These are phyloP conservation scores for Chrysanthemum makinoi DNA, from an alignment of 129 eudicot species.

Conservation along the genomic window DNA sequence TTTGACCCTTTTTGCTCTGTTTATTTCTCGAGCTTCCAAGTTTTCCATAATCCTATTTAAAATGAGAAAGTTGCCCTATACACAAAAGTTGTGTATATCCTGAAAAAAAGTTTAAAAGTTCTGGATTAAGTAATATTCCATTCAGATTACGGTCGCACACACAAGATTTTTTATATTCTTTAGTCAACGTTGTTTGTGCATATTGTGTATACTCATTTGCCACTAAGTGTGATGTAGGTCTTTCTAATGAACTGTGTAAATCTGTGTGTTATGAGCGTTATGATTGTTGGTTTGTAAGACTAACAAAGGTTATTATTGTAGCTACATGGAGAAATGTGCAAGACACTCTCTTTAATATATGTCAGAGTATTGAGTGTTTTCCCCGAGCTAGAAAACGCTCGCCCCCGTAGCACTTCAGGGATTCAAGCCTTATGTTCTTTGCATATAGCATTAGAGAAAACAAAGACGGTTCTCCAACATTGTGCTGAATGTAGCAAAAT, in stretches of 20 bases:
- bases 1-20: background rate
- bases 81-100: no score
- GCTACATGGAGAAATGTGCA: constrained; percentile 98
- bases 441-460: constrained; percentile 94
- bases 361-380: constrained; percentile 70
- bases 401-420: constrained; percentile 96
- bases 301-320: constrained; percentile 34
- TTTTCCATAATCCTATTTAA: background rate
- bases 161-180: background rate
- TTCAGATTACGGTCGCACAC: no score
- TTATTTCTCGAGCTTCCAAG: background rate
- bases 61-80: background rate
- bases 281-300: constrained; percentile 5
- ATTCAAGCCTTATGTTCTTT: constrained; percentile 95
- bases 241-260: background rate
- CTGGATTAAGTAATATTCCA: no score
- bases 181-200: background rate
- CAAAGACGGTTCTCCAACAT: constrained; percentile 88
- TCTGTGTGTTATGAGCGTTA: background rate
- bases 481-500: constrained; percentile 97
- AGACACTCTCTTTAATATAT: constrained; percentile 59
- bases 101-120: no score
- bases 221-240: background rate
- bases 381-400: constrained; percentile 86
- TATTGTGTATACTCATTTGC: background rate